Evolutionary conservation across 129 eudicot genomes (phyloP), one percentile per base, ranked within the genome.

Genomic region (Lactuca saligna): DNA sequence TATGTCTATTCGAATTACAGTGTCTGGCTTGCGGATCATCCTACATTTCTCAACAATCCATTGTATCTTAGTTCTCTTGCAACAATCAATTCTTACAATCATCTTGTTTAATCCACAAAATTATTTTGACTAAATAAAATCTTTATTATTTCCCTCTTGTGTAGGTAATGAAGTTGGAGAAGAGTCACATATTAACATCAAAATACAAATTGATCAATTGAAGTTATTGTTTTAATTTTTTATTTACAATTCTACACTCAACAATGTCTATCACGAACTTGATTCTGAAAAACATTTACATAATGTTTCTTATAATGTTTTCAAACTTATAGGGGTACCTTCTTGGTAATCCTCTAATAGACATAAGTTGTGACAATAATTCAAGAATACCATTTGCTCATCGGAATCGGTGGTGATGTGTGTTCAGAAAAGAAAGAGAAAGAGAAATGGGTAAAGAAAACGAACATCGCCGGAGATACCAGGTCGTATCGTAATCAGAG

Each of bases 321-420:
- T 59, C 16, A 16, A 33, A 59, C 44, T 5, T 44, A 34, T 55
- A 71, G 75, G 75, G 75, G 11, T 71, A 58, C 67, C 5, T 71
- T n/a, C 67, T 70, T 57, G 75, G 75, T 33, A 71, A 71, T 46
- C 75, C 75, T 41, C n/a, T 44, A 11, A 44, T n/a, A 8, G 51
- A 44, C 51, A 10, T 3, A 10, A 44, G 10, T 44, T 14, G 51
- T 9, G 51, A 44, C 51, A 10, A 10, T 0, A 46, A 46, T 12
- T 46, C 51, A 44, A 44, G n/a, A 44, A 44, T 44, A 14, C 51
- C 51, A 44, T 44, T 44, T 44, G 14, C n/a, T 44, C 51, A 44
- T 25, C 29, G 29, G 1, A 20, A 20, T 20, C 20, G 20, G 20
- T 20, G 20, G 1, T 0, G 1, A 20, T 20, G 20, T 20, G n/a